Base-by-base conservation (phyloP, 164 flowering plant species). In the Macadamia integrifolia region DNA sequence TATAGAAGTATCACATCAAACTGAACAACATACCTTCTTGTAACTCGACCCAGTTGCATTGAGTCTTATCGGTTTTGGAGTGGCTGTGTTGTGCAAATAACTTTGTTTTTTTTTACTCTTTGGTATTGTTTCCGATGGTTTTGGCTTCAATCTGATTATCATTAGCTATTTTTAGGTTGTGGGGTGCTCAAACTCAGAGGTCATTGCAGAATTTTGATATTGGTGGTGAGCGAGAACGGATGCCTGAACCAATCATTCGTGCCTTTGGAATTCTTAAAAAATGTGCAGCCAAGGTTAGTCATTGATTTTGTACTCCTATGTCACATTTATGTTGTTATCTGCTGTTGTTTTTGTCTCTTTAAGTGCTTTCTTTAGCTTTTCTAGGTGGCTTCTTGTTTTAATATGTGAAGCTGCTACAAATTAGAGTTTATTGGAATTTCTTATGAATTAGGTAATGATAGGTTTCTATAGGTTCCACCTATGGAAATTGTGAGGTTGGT, bases 151-250 rank as follows among this genome's bases (percentile, higher is more conserved):
- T 31, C 18, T 65, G 5, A 3, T 71, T 43, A 9, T 11, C 9
- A n/a, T 15, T 52, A 42, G 9, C 67, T 35, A 53, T 6, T 65
- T 76, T 73, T 77, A 94, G 99, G 74, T 77, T 94, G 69, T 94
- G 97, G 99, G 99, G 99, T 8, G 98, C 98, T 58, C 99, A 94
- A 74, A 94, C 99, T 28, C 98, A 94, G 74, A 86, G 99, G 70
- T 94, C 99, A 7, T 78, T 94, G 75, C 99, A 94, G 78, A 94
- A 94, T 67, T 94, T 94, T 62, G 98, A 94, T 60, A 94, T 94
- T 58, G 99, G 99, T n/a, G 99, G 99, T 12, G 91, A 83, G 68
- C 91, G 89, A 17, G 99, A 94, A 63, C 84, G 79, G 58, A 94
- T 94, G 99, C 99, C 99, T 13, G 99, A 89, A 71, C 98, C 89